phyloP scores from a whole-genome alignment of 2,329 filamentous ascomycete genomes.

The Neonectria neomacrospora region DNA sequence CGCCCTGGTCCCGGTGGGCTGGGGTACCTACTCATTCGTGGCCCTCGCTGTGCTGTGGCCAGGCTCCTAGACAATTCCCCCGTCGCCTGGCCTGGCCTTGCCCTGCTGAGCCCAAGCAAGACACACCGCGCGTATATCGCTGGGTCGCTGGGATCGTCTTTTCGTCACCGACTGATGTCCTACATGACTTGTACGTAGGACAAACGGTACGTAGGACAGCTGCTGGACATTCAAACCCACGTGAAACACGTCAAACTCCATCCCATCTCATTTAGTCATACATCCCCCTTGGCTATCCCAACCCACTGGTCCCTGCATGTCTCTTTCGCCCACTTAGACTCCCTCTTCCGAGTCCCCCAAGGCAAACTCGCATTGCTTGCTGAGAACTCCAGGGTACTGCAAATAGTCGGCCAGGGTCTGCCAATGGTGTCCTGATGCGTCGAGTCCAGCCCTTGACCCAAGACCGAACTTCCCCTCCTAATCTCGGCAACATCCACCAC shows the following conservation, averaged over 20 bases:
- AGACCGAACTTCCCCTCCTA: conserved; percentile 5
- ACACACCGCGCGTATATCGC: conserved; percentile 13
- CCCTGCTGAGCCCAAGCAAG: neutral
- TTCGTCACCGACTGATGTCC: neutral
- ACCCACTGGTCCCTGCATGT: conserved; percentile 23
- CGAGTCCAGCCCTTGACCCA: neutral
- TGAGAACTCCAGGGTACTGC: neutral
- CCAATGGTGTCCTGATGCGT: neutral
- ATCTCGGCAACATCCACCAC: conserved; percentile 22
- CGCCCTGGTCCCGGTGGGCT: neutral
- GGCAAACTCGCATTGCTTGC: neutral
- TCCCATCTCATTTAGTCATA: neutral
- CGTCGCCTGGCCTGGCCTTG: neutral
- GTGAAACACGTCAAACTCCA: conserved; percentile 9
- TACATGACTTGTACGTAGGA: neutral
- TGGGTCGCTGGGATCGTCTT: neutral
- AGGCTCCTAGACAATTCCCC: conserved; percentile 14
- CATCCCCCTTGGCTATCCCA: neutral
- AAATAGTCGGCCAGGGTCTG: neutral
- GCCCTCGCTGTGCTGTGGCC: conserved; percentile 12
- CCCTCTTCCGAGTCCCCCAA: neutral
- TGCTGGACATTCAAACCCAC: conserved; percentile 11
- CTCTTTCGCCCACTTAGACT: neutral
- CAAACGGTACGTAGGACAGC: neutral
- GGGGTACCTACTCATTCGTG: conserved; percentile 10